Conservation (phyloP, 805 yeast genomes). For the Trichomonascus vanleenenianus region DNA sequence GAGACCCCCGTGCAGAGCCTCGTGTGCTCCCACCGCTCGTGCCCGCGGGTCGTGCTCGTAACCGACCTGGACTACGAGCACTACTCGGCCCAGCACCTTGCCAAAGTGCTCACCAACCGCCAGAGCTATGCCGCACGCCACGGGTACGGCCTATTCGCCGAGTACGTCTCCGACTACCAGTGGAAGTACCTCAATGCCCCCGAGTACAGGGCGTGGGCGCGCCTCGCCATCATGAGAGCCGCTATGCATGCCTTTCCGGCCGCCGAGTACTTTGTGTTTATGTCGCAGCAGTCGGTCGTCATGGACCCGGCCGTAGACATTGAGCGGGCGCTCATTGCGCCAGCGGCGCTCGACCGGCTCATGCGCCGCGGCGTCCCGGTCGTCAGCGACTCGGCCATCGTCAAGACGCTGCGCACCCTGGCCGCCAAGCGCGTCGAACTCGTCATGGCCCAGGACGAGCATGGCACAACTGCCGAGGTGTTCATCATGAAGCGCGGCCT, state of each 20-base stretch:
- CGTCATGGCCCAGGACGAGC: conserved; percentile 61
- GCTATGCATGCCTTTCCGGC: conserved; percentile 93
- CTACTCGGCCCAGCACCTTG: conserved; percentile 53
- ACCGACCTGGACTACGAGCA: conserved; percentile 72
- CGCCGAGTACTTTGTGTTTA: conserved; percentile 84
- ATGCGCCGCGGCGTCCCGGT: conserved; percentile 67
- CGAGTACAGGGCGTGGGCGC: conserved; percentile 43
- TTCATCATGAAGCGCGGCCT: conserved; percentile 64
- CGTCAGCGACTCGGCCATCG: conserved; percentile 33
- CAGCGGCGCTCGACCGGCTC: conserved; percentile 53
- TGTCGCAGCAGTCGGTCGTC: conserved; percentile 65
- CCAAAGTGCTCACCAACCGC: conserved; percentile 73
- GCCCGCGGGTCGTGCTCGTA: conserved; percentile 53
- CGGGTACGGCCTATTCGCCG: conserved; percentile 72
- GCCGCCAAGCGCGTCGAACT: conserved; percentile 48
- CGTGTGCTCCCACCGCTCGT: no score
- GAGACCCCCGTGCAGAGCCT: no score
- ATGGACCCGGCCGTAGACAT: conserved; percentile 63
- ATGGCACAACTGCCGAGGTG: conserved; percentile 58
- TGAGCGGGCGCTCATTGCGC: conserved; percentile 48
- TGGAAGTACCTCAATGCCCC: conserved; percentile 17
- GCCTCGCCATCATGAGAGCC: conserved; percentile 58
- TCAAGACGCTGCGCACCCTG: conserved; percentile 53
- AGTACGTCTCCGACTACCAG: conserved; percentile 77
- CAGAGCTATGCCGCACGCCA: conserved; percentile 80